These are phyloP conservation scores for Selenicereus undatus DNA, from an alignment of 148 eudicot genomes.

Conservation along the genomic window DNA sequence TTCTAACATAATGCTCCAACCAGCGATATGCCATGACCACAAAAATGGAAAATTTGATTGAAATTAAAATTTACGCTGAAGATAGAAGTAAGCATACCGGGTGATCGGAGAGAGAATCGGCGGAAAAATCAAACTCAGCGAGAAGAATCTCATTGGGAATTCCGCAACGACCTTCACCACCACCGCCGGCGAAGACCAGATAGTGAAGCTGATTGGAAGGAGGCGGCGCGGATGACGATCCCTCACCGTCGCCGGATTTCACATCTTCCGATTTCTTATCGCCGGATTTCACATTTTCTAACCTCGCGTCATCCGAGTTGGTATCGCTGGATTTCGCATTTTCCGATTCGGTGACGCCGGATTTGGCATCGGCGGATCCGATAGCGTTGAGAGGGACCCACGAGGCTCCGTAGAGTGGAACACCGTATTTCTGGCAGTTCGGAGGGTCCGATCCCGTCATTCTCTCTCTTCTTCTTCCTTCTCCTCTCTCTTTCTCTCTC, in stretches of 20 bases:
- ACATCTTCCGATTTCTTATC: background rate
- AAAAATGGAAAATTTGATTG: background rate
- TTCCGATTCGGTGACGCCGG: slow-evolving; percentile 2
- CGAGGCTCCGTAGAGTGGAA: slow-evolving; percentile 77
- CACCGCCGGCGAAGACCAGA: slow-evolving; percentile 71
- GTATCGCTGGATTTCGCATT: background rate
- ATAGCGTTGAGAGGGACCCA: slow-evolving; percentile 53
- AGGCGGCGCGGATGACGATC: slow-evolving; percentile 8
- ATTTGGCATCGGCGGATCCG: slow-evolving; percentile 23
- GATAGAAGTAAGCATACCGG: slow-evolving; percentile 43
- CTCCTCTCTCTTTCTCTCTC: background rate
- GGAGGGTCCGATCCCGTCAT: slow-evolving; percentile 11
- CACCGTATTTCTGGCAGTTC: slow-evolving; percentile 62
- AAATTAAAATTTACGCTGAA: background rate
- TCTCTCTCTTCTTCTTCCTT: background rate
- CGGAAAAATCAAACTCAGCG: slow-evolving; percentile 45
- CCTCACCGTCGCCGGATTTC: slow-evolving; percentile 21
- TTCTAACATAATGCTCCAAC: too few relatives aligned
- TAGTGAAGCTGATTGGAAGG: slow-evolving; percentile 14
- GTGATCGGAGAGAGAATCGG: slow-evolving; percentile 55
- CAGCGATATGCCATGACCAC: background rate
- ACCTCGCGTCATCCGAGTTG: background rate
- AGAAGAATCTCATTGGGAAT: slow-evolving; percentile 71
- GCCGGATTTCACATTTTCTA: background rate
- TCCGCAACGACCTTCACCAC: slow-evolving; percentile 82